These are phyloP conservation scores for Salix viminalis DNA, from an alignment of 345 rosid genomes.

Conservation along the genomic window DNA sequence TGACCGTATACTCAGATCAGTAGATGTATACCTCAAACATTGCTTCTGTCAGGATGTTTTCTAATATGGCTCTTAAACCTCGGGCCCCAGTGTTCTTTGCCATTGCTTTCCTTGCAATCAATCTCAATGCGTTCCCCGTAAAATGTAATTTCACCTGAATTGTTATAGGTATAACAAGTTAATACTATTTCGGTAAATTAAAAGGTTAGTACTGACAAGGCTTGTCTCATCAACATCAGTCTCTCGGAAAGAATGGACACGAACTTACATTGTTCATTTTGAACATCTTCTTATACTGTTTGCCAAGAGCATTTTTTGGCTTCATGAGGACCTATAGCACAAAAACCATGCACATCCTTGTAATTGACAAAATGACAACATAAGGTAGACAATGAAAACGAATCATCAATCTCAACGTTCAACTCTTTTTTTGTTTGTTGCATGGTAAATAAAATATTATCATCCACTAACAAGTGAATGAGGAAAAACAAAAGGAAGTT, in stretches of 20 bases:
- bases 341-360: neutral
- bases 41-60: constrained; percentile 83
- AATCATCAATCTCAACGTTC: neutral
- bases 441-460: neutral
- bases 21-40: constrained; percentile 75
- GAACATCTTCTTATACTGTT: constrained; percentile 87
- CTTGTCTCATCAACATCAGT: neutral
- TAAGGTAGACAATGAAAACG: neutral
- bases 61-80: constrained; percentile 83
- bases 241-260: neutral
- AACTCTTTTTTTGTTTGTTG: neutral
- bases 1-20: no score
- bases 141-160: constrained; percentile 79
- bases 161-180: constrained; percentile 18
- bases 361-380: neutral
- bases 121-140: constrained; percentile 64
- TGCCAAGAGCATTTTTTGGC: constrained; percentile 89
- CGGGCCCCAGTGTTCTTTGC: constrained; percentile 89
- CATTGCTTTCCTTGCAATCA: constrained; percentile 75
- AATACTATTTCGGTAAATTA: neutral
- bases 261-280: constrained; percentile 74
- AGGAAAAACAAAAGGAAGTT: neutral
- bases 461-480: neutral
- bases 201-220: neutral
- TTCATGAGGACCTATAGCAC: constrained; percentile 64